A percentile compares a stretch with the other conserved stretches of the same genome.
Evolutionary conservation across 192 early-diverging fungal genomes (phyloP).

Genomic region (Podochytrium sp.): DNA sequence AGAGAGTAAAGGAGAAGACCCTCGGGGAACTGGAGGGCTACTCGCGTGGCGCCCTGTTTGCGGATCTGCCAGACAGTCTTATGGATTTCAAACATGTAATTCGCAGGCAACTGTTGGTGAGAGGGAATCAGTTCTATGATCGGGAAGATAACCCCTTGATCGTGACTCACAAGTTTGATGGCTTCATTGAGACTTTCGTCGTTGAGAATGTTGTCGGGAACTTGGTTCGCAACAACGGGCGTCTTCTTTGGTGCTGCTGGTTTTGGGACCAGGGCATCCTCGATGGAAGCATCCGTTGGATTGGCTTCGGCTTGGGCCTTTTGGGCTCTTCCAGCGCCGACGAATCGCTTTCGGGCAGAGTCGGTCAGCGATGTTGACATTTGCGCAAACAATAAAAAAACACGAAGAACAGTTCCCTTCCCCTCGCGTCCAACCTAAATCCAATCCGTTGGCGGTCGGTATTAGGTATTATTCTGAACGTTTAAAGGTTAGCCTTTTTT

Average conservation of each 20-base stretch:
- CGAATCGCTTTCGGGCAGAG: slow-evolving; percentile 49
- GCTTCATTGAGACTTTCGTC: slow-evolving; percentile 82
- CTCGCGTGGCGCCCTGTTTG: slow-evolving; percentile 74
- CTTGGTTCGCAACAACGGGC: slow-evolving; percentile 67
- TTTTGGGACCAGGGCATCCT: background rate
- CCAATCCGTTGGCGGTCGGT: too few species aligned
- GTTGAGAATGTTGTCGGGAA: slow-evolving; percentile 84
- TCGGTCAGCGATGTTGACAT: slow-evolving; percentile 34
- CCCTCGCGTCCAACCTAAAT: too few species aligned
- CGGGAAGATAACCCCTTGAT: too few species aligned
- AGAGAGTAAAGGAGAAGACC: slow-evolving; percentile 94
- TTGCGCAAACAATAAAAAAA: too few species aligned
- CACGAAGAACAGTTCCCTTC: too few species aligned
- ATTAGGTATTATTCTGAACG: too few species aligned
- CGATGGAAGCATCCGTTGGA: background rate
- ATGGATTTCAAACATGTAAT: slow-evolving; percentile 99
- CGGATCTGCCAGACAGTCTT: slow-evolving; percentile 92
- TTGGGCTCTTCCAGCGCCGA: slow-evolving; percentile 29
- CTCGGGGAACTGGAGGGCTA: slow-evolving; percentile 97
- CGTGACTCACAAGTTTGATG: slow-evolving; percentile 61
- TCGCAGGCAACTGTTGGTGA: slow-evolving; percentile 69
- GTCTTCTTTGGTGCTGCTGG: background rate
- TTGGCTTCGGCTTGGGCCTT: background rate
- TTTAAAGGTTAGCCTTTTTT: too few species aligned
- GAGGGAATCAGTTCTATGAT: background rate